A percentile compares a stretch with the other conserved stretches of the same genome.
Evolutionary conservation across 2,329 filamentous ascomycete genomes (phyloP).

Genomic region (Calonectria pseudoturangicola): DNA sequence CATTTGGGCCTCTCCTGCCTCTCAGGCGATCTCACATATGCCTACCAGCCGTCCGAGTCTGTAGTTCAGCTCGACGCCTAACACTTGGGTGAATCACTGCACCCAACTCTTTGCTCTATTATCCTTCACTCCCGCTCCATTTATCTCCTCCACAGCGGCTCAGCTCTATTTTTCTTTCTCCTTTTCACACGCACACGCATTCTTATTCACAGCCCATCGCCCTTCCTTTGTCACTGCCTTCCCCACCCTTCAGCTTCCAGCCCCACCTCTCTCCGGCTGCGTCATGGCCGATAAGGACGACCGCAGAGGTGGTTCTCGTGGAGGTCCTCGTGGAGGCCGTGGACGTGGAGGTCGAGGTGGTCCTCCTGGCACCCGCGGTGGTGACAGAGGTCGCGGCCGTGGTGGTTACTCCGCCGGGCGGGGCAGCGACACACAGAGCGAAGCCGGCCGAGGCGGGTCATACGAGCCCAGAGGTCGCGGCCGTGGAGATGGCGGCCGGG

Average conservation of each 20-base stretch:
- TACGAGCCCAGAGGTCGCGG: slow-evolving; percentile 47
- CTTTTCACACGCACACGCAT: background rate
- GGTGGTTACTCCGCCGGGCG: slow-evolving; percentile 43
- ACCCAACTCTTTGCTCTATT: background rate
- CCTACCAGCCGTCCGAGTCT: background rate
- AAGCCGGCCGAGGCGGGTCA: slow-evolving; percentile 34
- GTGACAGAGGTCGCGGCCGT: slow-evolving; percentile 43
- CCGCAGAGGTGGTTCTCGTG: slow-evolving; percentile 43
- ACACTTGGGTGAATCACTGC: background rate
- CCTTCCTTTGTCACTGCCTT: background rate
- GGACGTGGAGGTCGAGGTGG: slow-evolving; percentile 48
- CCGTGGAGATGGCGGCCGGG: slow-evolving; percentile 43
- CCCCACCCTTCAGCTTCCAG: background rate
- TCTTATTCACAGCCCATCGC: background rate
- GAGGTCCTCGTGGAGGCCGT: slow-evolving; percentile 38
- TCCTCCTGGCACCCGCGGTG: slow-evolving; percentile 39
- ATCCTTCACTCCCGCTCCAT: background rate
- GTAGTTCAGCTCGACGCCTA: background rate
- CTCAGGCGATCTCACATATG: background rate
- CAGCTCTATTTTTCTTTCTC: too few species aligned
- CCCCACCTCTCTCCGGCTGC: background rate
- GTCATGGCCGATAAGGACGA: slow-evolving; percentile 56
- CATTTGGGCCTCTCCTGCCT: too few species aligned
- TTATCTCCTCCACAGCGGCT: background rate
- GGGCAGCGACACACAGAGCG: slow-evolving; percentile 30